Evolutionary conservation across 768 basidiomycete species (phyloP), one percentile per base, ranked within the genome.

Genomic region (Tricholomella constricta): DNA sequence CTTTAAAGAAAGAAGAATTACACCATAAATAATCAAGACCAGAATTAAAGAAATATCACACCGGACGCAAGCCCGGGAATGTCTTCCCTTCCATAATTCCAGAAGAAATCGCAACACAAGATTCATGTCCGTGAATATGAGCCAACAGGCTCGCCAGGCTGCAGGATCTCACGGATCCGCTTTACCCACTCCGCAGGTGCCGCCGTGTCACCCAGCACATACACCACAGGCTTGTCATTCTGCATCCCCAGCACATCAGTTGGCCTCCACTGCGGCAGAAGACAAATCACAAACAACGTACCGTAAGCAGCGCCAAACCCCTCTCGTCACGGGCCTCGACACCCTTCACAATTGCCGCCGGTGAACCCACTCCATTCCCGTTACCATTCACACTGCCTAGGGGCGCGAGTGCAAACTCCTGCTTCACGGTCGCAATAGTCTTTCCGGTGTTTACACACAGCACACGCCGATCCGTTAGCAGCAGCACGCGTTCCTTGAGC

Each of bases 401-500:
- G 5, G 1, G 47, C 31, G 47, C 2, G 56, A 32, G 8, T n/a
- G 23, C 0, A 27, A 53, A 48, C 17, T 59, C 58, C 12, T 49
- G 47, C 44, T 56, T 59, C 12, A 59, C 14, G 6, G 22, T 41
- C 11, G 46, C 25, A 1, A 41, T 34, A 12, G 44, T 56, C 52
- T 38, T 56, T 2, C 44, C 51, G 6, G 29, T 45, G n/a, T 22
- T 45, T 8, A 55, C 51, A 44, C 58, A 59, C 27, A 59, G 12
- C 12, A 59, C 48, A 4, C 58, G 41, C 48, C 45, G 29, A 25
- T 53, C 45, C n/a, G 58, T 59, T 23, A 59, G 45, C 6, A 59
- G 25, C 34, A 59, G 32, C 15, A 45, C 51, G 7, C 51, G 47
- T 10, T 55, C 58, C 36, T 46, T 58, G 17, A 58, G 44, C 6